Evolutionary conservation across 768 basidiomycete species (phyloP).

Genomic region (Pleurotus platypus): DNA sequence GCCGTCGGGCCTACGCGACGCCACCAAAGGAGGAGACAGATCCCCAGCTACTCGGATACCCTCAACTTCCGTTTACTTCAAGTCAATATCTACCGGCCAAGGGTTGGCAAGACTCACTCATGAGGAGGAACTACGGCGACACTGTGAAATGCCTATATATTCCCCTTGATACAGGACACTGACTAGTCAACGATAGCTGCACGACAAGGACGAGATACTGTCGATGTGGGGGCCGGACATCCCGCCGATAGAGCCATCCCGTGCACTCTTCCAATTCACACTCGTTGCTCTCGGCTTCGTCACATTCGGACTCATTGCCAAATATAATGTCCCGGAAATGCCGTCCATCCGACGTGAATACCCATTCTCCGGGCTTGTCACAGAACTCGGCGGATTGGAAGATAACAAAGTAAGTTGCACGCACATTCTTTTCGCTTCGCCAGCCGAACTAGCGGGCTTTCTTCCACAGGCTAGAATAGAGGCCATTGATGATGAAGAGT

Average conservation of each 20-base stretch:
- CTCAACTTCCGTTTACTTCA: constrained; percentile 64
- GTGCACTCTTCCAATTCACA: constrained; percentile 63
- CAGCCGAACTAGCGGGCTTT: constrained; percentile 2
- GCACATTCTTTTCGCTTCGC: not conserved
- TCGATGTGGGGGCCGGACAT: constrained; percentile 89
- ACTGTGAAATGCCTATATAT: constrained; percentile 41
- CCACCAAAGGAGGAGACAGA: constrained; percentile 40
- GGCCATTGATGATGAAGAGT: constrained; percentile 27
- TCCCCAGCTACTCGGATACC: constrained; percentile 72
- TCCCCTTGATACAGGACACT: not conserved
- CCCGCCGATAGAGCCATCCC: constrained; percentile 54
- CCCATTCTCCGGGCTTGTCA: constrained; percentile 70
- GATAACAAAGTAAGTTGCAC: constrained; percentile 63
- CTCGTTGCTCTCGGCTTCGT: constrained; percentile 62
- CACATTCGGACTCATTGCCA: constrained; percentile 56
- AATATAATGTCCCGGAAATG: constrained; percentile 51
- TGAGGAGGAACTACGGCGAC: constrained; percentile 81
- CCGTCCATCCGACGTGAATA: constrained; percentile 72
- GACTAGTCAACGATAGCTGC: constrained; percentile 46
- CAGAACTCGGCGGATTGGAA: constrained; percentile 75
- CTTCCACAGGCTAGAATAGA: constrained; percentile 32
- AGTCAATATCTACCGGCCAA: constrained; percentile 58
- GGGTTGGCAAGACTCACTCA: constrained; percentile 75
- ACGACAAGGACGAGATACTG: constrained; percentile 75
- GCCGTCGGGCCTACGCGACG: constrained; percentile 29